These are phyloP conservation scores for Salix brachista DNA, from an alignment of 345 rosid genomes.

Conservation along the genomic window DNA sequence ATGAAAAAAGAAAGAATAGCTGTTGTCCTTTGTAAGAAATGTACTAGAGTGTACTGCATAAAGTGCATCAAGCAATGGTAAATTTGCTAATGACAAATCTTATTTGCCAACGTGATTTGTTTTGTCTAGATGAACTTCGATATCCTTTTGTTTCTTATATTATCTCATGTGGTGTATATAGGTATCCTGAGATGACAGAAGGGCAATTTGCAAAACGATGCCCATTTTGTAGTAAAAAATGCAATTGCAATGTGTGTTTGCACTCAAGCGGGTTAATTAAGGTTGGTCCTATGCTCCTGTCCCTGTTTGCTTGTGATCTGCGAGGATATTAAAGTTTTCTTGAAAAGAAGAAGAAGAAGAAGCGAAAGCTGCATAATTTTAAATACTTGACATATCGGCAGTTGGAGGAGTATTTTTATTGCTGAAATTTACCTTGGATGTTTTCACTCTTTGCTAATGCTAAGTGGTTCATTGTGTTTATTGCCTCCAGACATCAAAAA, in stretches of 20 bases:
- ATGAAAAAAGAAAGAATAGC: conserved; percentile 44
- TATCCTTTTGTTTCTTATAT: not conserved
- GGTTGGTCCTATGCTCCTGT: conserved; percentile 35
- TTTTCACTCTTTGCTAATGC: conserved; percentile 1
- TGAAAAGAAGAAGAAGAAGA: not conserved
- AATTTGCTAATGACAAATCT: not conserved
- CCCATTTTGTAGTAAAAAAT: conserved; percentile 68
- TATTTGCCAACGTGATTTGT: not conserved
- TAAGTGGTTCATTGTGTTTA: conserved; percentile 8
- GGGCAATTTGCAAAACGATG: conserved; percentile 50
- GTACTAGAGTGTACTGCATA: conserved; percentile 45
- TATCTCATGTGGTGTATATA: conserved; percentile 19
- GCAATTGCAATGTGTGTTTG: conserved; percentile 82
- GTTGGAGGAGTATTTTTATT: not conserved
- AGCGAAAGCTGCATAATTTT: not conserved
- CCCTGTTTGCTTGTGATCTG: not conserved
- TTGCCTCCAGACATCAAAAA: conserved; percentile 52
- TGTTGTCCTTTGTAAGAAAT: conserved; percentile 51
- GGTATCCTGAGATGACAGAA: conserved; percentile 69
- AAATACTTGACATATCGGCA: not conserved
- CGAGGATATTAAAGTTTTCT: not conserved
- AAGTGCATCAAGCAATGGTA: conserved; percentile 69
- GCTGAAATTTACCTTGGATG: not conserved
- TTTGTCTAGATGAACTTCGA: not conserved
- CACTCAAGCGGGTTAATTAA: conserved; percentile 53